A percentile compares a stretch with the other conserved stretches of the same genome.
These are phyloP conservation scores for Hippophae rhamnoides DNA, from an alignment of 306 rosid species.

Conservation along the genomic window DNA sequence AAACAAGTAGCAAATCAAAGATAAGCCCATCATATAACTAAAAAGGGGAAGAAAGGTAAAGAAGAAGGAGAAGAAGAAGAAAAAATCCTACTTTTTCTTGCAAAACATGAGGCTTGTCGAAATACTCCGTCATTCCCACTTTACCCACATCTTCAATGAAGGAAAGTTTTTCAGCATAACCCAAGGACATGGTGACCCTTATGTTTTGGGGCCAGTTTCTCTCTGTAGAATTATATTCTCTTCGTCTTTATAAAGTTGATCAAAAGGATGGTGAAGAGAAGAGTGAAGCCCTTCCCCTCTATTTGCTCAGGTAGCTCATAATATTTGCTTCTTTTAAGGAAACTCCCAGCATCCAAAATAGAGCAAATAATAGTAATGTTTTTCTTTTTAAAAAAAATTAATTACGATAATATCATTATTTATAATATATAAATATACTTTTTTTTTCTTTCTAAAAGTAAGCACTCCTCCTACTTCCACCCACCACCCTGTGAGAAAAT, in stretches of 20 bases:
- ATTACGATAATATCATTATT: no score
- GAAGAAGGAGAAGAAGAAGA: slow-evolving; percentile 4
- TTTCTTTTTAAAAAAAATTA: no score
- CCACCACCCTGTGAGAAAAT: no score
- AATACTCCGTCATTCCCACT: slow-evolving; percentile 86
- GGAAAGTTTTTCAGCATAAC: slow-evolving; percentile 95
- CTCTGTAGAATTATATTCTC: slow-evolving; percentile 3
- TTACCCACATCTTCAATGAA: slow-evolving; percentile 90
- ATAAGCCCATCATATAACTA: slow-evolving; percentile 14
- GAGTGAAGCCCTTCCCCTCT: slow-evolving; percentile 8
- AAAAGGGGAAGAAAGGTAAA: slow-evolving; percentile 1
- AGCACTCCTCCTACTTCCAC: no score
- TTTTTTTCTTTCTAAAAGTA: no score
- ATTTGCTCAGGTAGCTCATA: slow-evolving; percentile 2
- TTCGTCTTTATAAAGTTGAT: slow-evolving; percentile 15
- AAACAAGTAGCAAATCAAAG: slow-evolving; percentile 3
- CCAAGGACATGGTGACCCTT: slow-evolving; percentile 65
- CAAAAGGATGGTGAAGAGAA: slow-evolving; percentile 15
- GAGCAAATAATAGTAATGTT: no score
- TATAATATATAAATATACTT: no score
- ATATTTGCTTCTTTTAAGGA: slow-evolving; percentile 14
- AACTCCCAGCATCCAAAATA: slow-evolving; percentile 1
- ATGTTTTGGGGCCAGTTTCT: slow-evolving; percentile 16
- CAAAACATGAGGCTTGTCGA: slow-evolving; percentile 66
- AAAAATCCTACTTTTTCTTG: slow-evolving; percentile 52